These are phyloP conservation scores for Amanita phalloides DNA, from an alignment of 768 basidiomycete species.

Conservation along the genomic window DNA sequence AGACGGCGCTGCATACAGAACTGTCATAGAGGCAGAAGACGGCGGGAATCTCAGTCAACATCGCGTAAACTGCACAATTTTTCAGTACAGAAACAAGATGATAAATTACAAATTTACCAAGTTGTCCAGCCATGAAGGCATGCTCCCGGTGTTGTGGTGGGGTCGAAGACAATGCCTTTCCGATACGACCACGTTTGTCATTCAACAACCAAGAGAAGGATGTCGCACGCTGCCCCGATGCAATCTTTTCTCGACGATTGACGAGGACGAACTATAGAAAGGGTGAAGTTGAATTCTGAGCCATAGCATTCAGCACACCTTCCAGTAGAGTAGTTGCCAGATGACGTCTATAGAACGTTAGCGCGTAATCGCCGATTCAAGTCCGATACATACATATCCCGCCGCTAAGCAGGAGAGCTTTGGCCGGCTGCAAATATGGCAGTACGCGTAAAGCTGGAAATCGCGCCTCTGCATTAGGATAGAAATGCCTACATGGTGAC, in stretches of 20 bases:
- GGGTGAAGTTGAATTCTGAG: conserved; percentile 5
- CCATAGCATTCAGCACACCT: conserved; percentile 30
- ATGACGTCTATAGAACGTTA: conserved; percentile 51
- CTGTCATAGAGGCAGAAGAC: conserved; percentile 78
- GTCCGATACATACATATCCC: conserved; percentile 59
- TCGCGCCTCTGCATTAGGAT: conserved; percentile 64
- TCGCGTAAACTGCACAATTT: conserved; percentile 52
- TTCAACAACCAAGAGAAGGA: conserved; percentile 84
- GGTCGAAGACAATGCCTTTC: conserved; percentile 52
- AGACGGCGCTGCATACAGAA: conserved; percentile 64
- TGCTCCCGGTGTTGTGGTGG: conserved; percentile 51
- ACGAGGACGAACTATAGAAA: conserved; percentile 65
- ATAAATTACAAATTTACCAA: conserved; percentile 34
- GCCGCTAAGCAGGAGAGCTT: conserved; percentile 69
- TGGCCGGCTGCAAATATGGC: conserved; percentile 57
- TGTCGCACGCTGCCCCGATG: conserved; percentile 84
- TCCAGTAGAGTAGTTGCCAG: conserved; percentile 95
- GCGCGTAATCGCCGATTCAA: conserved; percentile 5
- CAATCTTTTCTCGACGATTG: conserved; percentile 81
- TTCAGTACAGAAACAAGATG: conserved; percentile 4
- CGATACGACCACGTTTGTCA: conserved; percentile 79
- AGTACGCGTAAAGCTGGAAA: conserved; percentile 79
- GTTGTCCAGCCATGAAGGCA: conserved; percentile 80
- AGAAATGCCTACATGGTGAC: conserved; percentile 62
- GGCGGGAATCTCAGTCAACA: conserved; percentile 81